Percentiles rank a stretch among this genome's conserved stretches.
Conservation (phyloP, 2,329 filamentous ascomycete genomes). For the Neopestalotiopsis sp. region DNA sequence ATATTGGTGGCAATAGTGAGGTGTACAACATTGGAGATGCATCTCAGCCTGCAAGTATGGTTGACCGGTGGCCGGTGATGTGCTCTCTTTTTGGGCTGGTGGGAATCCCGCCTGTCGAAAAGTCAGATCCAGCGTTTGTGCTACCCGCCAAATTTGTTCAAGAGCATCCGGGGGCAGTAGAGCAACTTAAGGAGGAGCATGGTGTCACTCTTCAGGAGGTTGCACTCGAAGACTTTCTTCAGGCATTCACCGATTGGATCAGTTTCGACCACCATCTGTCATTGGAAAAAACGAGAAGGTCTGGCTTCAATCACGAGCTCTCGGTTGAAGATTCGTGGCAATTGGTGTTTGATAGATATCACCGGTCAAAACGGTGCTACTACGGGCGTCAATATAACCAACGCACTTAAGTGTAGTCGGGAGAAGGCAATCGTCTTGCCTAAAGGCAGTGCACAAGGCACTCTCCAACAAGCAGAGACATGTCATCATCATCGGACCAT, state of each 20-base stretch:
- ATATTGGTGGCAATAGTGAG: constrained; percentile 7
- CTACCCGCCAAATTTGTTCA: not conserved
- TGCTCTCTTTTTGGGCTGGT: constrained; percentile 13
- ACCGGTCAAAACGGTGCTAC: not conserved
- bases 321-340: not conserved
- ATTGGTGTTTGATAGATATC: not conserved
- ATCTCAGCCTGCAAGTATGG: constrained; percentile 5
- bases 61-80: constrained; percentile 11
- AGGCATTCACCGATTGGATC: not conserved
- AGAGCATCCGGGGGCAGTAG: not conserved
- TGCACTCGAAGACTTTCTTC: not conserved
- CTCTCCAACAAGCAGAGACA: too few relatives aligned
- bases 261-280: not conserved
- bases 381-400: not conserved
- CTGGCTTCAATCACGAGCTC: not conserved
- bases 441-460: too few relatives aligned
- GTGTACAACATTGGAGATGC: constrained; percentile 1
- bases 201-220: not conserved
- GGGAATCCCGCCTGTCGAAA: constrained; percentile 7
- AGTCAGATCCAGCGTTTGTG: constrained; percentile 5
- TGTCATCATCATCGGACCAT: too few relatives aligned
- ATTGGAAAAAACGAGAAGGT: not conserved
- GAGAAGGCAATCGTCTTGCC: too few relatives aligned
- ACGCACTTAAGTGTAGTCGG: too few relatives aligned
- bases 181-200: not conserved